These are phyloP conservation scores for Moesziomyces aphidis DNA, from an alignment of 1,284 basidiomycete species.

Conservation along the genomic window DNA sequence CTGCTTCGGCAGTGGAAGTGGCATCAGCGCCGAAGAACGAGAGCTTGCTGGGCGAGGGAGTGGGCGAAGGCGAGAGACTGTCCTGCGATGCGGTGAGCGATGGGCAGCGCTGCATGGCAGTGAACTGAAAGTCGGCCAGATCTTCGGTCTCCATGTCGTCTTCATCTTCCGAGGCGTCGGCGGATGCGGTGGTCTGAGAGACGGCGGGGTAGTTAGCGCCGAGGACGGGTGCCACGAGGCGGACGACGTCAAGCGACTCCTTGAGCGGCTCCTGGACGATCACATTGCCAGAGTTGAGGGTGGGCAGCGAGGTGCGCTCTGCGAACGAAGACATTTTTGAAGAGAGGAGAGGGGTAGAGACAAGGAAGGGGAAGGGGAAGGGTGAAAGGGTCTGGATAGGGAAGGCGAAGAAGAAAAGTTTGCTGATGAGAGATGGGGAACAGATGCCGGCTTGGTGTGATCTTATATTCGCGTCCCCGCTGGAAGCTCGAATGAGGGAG, in stretches of 20 bases:
- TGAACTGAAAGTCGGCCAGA: constrained; percentile 9
- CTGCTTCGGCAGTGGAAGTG: background rate
- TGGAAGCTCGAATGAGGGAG: too few species aligned
- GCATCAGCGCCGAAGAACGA: constrained; percentile 9
- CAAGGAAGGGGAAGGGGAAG: background rate
- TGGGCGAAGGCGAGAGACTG: constrained; percentile 21
- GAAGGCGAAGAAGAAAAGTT: background rate
- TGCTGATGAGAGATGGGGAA: background rate
- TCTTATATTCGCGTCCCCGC: too few species aligned
- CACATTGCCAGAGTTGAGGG: constrained; percentile 9
- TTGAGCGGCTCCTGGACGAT: constrained; percentile 18
- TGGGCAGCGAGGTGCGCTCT: constrained; percentile 15
- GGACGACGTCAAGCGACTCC: constrained; percentile 13
- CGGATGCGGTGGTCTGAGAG: background rate
- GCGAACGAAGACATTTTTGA: constrained; percentile 17
- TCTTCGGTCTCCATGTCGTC: constrained; percentile 18
- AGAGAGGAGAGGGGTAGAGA: background rate
- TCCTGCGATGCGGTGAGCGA: constrained; percentile 35
- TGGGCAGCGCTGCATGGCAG: constrained; percentile 26
- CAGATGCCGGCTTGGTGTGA: too few species aligned
- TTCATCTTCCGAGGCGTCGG: constrained; percentile 15
- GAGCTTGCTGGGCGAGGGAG: constrained; percentile 21
- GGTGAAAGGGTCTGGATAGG: background rate
- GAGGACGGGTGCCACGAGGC: constrained; percentile 15
- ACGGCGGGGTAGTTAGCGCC: constrained; percentile 5